Evolutionary conservation across 139 green algal species (phyloP), one percentile per base, ranked within the genome.

Genomic region (Coelastrella sp.): DNA sequence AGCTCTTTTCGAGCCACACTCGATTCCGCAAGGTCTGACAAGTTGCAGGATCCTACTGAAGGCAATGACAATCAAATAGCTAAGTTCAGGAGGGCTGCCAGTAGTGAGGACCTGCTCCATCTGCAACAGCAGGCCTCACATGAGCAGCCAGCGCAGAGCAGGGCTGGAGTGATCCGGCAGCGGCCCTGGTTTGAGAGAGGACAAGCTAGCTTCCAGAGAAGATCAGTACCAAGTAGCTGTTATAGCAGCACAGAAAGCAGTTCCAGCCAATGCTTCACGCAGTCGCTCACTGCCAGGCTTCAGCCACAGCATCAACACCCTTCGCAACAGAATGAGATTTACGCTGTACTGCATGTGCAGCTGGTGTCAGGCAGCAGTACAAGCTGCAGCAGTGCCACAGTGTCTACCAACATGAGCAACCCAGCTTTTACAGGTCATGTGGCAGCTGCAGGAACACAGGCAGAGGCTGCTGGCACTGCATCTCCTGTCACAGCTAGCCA

Each of bases 271-370:
- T 27, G 7, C 53, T 32, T 9, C 53, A 5, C 1, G 17, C 53
- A n/a, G 53, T 38, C 72, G 37, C 23, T 73, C 23, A 37, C 60
- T 0, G 11, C 25, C 19, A 35, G 38, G 35, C 76, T 37, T 51
- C 27, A 41, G 15, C 76, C 53, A 7, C 13, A 84, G 40, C 27
- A 74, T 37, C 77, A 38, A 8, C 77, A 63, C 19, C 53, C 63
- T 6, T 71, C 51, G 1, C 63, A 71, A 5, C 23, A 57, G 17
- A 35, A 60, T 38, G 75, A 82, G 23, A 34, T 82, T 15, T 71
- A 82, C 63, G 75, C 51, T n/a, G 75, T 82, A 19, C 7, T 82
- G 32, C 75, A 82, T 71, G 77, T 73, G 40, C 79, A 62, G 43
- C 63, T 85, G 79, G 19, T 85, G 19, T 23, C 23, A 25, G 60